A percentile compares a stretch with the other conserved stretches of the same genome.
phyloP scores from a whole-genome alignment of 2,329 filamentous ascomycete species.

The Teratosphaeria destructans region DNA sequence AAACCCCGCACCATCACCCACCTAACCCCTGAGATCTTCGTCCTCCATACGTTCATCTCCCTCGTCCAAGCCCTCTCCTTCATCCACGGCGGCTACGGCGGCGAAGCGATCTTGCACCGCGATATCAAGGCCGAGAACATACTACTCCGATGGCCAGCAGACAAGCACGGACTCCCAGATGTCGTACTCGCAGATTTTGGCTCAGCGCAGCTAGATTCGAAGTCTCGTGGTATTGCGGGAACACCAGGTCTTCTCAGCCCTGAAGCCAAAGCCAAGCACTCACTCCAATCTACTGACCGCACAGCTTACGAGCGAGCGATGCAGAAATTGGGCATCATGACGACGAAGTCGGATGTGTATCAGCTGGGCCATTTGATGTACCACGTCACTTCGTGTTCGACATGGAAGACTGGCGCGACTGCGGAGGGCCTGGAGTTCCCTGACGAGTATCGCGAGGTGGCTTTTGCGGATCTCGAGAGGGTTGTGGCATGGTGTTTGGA shows the following conservation, averaged over 20 bases:
- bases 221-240: slow-evolving; percentile 5
- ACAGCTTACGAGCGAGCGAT: not conserved
- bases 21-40: slow-evolving; percentile 3
- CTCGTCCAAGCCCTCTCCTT: slow-evolving; percentile 15
- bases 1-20: not conserved
- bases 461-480: not conserved
- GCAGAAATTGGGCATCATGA: not conserved
- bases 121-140: slow-evolving; percentile 17
- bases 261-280: not conserved
- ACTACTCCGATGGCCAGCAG: slow-evolving; percentile 10
- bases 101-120: slow-evolving; percentile 10
- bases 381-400: not conserved
- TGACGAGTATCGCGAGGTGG: not conserved
- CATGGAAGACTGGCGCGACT: not conserved
- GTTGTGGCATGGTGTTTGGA: not conserved
- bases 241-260: slow-evolving; percentile 2
- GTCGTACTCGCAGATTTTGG: slow-evolving; percentile 19
- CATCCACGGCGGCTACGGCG: slow-evolving; percentile 7
- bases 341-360: not conserved
- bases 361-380: not conserved
- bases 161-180: slow-evolving; percentile 9
- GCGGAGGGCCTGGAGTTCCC: not conserved
- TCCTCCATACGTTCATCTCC: slow-evolving; percentile 12
- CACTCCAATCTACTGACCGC: not conserved
- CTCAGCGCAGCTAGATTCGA: not conserved